Conservation (phyloP, 768 basidiomycete species). For the Tylopilus felleus region DNA sequence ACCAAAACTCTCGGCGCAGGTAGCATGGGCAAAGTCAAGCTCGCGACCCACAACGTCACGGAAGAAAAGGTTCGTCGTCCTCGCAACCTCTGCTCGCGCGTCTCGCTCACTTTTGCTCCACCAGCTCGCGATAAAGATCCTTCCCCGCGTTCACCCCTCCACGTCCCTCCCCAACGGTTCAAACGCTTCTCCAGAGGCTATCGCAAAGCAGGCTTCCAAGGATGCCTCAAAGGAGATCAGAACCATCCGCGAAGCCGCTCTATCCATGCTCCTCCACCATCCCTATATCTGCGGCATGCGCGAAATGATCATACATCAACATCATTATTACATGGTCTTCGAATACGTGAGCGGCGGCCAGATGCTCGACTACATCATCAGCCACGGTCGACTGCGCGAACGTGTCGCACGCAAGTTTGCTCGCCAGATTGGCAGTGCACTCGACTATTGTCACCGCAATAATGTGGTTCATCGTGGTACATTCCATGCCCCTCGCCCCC, state of each 20-base stretch:
- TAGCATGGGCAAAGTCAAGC: constrained; percentile 99
- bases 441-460: constrained; percentile 97
- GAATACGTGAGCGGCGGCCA: constrained; percentile 99
- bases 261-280: constrained; percentile 94
- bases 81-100: background rate
- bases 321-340: constrained; percentile 99
- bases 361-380: constrained; percentile 99
- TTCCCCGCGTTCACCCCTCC: constrained; percentile 77
- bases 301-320: constrained; percentile 95
- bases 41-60: constrained; percentile 83
- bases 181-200: constrained; percentile 48
- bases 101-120: constrained; percentile 6
- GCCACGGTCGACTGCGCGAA: constrained; percentile 92
- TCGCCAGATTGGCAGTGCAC: constrained; percentile 91
- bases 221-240: constrained; percentile 96
- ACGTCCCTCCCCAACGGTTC: constrained; percentile 47
- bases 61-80: constrained; percentile 79
- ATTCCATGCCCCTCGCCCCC: constrained; percentile 12
- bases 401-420: constrained; percentile 97
- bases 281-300: constrained; percentile 99
- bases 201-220: constrained; percentile 77
- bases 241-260: constrained; percentile 91
- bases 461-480: constrained; percentile 93
- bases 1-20: constrained; percentile 97
- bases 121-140: constrained; percentile 98